Evolutionary conservation across 106 monocot genomes (phyloP).

Genomic region (Acorus calamus): DNA sequence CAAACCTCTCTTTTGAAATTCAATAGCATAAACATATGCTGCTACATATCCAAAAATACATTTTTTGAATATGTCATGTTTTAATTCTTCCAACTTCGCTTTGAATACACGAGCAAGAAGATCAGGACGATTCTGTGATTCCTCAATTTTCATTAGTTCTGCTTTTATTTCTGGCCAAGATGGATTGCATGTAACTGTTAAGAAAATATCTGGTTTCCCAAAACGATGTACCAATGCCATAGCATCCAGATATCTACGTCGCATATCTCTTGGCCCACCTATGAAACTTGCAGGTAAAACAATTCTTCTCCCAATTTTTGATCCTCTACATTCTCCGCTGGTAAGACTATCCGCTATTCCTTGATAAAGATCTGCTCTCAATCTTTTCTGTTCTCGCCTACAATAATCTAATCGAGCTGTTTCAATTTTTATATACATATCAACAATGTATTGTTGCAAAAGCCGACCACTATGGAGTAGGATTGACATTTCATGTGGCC

Average conservation of each 20-base stretch:
- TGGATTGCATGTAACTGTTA: constrained; percentile 13
- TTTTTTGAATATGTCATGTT: not conserved
- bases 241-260: not conserved
- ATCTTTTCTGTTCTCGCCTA: too few relatives aligned
- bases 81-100: constrained; percentile 10
- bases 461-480: too few relatives aligned
- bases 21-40: not conserved
- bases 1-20: constrained; percentile 1
- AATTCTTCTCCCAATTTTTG: too few relatives aligned
- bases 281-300: too few relatives aligned
- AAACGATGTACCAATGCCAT: constrained; percentile 8
- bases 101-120: constrained; percentile 4
- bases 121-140: not conserved
- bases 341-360: too few relatives aligned
- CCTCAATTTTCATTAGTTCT: not conserved
- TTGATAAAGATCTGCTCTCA: too few relatives aligned
- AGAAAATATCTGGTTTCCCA: constrained; percentile 10
- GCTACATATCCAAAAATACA: not conserved
- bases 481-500: too few relatives aligned
- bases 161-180: constrained; percentile 3
- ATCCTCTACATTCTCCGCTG: too few relatives aligned
- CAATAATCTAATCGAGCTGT: too few relatives aligned
- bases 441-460: too few relatives aligned
- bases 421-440: too few relatives aligned
- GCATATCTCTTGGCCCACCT: constrained; percentile 6